These are phyloP conservation scores for Lunasporangiospora selenospora DNA, from an alignment of 192 early-diverging fungal genomes.

Conservation along the genomic window DNA sequence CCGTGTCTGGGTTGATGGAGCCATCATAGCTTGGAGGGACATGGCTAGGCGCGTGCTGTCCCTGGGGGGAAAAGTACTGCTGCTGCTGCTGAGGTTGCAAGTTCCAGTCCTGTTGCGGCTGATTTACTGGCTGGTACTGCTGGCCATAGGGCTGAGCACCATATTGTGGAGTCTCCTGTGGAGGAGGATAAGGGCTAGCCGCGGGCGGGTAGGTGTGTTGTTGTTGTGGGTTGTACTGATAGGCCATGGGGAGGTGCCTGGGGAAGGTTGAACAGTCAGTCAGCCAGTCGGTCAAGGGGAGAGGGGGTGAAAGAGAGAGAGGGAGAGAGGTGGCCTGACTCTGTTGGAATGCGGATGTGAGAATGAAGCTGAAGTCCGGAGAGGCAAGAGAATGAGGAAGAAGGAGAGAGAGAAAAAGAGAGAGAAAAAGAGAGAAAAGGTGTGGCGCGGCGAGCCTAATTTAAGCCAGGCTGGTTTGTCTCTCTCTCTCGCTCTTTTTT, in stretches of 20 bases:
- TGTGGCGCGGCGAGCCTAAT: no score
- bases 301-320: background rate
- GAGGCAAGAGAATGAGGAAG: background rate
- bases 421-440: conserved; percentile 2
- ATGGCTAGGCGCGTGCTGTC: conserved; percentile 11
- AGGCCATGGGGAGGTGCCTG: conserved; percentile 1
- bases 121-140: conserved; percentile 21
- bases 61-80: conserved; percentile 23
- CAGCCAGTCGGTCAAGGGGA: background rate
- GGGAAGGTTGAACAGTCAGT: background rate
- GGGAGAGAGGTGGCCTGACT: background rate
- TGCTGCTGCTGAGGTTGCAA: conserved; percentile 14
- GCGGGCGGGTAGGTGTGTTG: conserved; percentile 11
- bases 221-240: no score
- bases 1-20: conserved; percentile 36
- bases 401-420: background rate
- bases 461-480: no score
- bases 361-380: background rate
- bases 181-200: conserved; percentile 20
- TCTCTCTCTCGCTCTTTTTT: no score
- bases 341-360: background rate
- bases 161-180: conserved; percentile 10
- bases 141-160: conserved; percentile 30
- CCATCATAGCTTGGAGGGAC: conserved; percentile 30
- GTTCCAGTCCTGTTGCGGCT: conserved; percentile 21